These are phyloP conservation scores for Tulasnella sp. DNA, from an alignment of 768 basidiomycete species.

Conservation along the genomic window DNA sequence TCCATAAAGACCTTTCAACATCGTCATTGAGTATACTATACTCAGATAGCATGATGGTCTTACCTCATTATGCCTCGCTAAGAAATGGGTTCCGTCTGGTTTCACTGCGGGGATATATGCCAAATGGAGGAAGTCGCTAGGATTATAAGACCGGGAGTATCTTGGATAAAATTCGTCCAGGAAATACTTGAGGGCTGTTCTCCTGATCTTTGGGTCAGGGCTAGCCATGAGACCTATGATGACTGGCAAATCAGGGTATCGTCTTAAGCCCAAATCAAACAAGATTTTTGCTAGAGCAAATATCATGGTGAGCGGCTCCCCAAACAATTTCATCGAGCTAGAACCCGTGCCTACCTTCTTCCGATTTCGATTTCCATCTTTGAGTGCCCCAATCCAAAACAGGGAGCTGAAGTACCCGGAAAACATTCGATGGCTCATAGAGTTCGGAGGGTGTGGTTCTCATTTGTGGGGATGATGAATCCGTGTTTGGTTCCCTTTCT, in stretches of 20 bases:
- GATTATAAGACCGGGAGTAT: constrained; percentile 43
- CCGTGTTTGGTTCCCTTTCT: constrained; percentile 33
- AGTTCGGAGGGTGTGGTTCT: constrained; percentile 35
- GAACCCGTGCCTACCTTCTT: constrained; percentile 51
- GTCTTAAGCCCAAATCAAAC: constrained; percentile 18
- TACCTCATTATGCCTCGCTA: constrained; percentile 58
- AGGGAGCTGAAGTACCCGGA: constrained; percentile 63
- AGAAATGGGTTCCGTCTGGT: constrained; percentile 33
- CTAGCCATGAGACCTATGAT: constrained; percentile 59
- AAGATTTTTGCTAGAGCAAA: constrained; percentile 16
- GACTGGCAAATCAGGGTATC: constrained; percentile 51
- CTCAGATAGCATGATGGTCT: too few relatives aligned
- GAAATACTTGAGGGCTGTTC: constrained; percentile 65
- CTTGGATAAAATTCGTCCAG: constrained; percentile 53
- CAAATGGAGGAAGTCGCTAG: constrained; percentile 40
- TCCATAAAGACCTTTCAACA: constrained; percentile 51
- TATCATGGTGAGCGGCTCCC: neutral
- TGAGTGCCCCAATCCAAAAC: constrained; percentile 76
- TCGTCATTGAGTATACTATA: neutral
- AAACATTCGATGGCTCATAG: constrained; percentile 68
- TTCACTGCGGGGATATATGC: constrained; percentile 69
- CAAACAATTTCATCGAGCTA: neutral
- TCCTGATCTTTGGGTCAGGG: constrained; percentile 36
- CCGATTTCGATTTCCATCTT: constrained; percentile 72
- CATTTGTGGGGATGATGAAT: neutral